Conservation (phyloP, 768 basidiomycete species). For the Tulasnella sp. region DNA sequence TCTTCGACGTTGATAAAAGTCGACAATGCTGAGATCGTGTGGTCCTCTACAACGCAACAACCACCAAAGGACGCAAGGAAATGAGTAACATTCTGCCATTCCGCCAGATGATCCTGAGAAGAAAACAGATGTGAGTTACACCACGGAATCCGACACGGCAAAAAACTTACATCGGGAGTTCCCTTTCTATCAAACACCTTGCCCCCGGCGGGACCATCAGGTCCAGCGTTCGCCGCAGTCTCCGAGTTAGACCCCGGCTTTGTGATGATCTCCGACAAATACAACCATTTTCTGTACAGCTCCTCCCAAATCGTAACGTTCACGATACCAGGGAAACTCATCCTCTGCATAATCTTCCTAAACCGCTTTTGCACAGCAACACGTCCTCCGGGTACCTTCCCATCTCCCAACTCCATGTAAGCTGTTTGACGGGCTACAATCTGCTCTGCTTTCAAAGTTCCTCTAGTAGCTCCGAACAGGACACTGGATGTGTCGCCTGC, state of each 20-base stretch:
- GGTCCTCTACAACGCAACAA: conserved; percentile 42
- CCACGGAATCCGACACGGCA: not conserved
- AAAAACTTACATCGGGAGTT: not conserved
- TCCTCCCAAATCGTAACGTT: conserved; percentile 75
- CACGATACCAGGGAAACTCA: conserved; percentile 50
- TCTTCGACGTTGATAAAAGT: conserved; percentile 18
- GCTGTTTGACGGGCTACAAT: conserved; percentile 9
- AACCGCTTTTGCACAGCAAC: conserved; percentile 69
- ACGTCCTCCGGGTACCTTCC: conserved; percentile 50
- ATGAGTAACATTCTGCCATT: conserved; percentile 77
- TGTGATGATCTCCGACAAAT: conserved; percentile 38
- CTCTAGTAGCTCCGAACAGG: conserved; percentile 20
- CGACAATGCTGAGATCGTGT: conserved; percentile 26
- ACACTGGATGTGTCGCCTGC: too few species aligned
- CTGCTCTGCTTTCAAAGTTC: conserved; percentile 7
- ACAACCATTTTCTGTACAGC: conserved; percentile 62
- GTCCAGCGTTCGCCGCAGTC: not conserved
- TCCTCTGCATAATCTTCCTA: conserved; percentile 51
- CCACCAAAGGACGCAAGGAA: conserved; percentile 67
- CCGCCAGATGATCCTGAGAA: conserved; percentile 51
- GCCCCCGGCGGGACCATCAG: conserved; percentile 5
- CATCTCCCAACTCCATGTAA: conserved; percentile 39
- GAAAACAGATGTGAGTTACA: not conserved
- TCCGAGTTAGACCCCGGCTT: conserved; percentile 34
- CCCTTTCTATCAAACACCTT: conserved; percentile 7